Evolutionary conservation across 257 asterid species (phyloP).

Genomic region (Penstemon barbatus): DNA sequence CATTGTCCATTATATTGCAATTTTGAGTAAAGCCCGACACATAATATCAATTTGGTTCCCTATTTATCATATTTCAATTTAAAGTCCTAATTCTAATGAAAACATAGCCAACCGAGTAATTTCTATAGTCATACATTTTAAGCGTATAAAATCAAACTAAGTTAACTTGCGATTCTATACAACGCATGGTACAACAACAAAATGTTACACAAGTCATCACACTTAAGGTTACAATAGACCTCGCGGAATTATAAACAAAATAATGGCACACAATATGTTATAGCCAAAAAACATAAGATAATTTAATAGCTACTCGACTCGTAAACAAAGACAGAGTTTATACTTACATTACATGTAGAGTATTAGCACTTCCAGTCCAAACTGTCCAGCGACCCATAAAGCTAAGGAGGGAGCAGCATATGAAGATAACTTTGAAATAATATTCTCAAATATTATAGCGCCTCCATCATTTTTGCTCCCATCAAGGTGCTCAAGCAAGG

Average conservation of each 20-base stretch:
- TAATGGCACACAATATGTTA: constrained; percentile 12
- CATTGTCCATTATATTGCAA: no score
- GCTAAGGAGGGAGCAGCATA: constrained; percentile 28
- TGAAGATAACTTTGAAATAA: constrained; percentile 35
- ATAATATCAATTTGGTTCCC: no score
- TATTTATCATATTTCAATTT: no score
- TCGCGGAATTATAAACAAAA: not conserved
- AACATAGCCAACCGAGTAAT: no score
- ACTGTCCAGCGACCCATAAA: constrained; percentile 34
- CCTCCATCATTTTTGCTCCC: constrained; percentile 31
- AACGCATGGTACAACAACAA: not conserved
- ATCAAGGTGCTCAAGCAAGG: constrained; percentile 24
- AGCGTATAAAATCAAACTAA: no score
- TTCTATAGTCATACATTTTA: no score
- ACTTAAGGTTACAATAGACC: not conserved
- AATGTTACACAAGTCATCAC: not conserved
- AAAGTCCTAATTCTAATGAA: no score
- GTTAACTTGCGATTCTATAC: not conserved
- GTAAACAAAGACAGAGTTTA: constrained; percentile 12
- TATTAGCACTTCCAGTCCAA: constrained; percentile 18
- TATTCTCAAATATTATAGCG: constrained; percentile 32
- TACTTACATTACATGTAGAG: constrained; percentile 27
- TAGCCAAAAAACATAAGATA: constrained; percentile 18
- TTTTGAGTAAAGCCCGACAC: no score
- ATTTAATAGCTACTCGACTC: constrained; percentile 26